Percentiles rank a stretch among this genome's conserved stretches.
Conservation (phyloP, 768 basidiomycete genomes). For the Cystofilobasidium ferigula region DNA sequence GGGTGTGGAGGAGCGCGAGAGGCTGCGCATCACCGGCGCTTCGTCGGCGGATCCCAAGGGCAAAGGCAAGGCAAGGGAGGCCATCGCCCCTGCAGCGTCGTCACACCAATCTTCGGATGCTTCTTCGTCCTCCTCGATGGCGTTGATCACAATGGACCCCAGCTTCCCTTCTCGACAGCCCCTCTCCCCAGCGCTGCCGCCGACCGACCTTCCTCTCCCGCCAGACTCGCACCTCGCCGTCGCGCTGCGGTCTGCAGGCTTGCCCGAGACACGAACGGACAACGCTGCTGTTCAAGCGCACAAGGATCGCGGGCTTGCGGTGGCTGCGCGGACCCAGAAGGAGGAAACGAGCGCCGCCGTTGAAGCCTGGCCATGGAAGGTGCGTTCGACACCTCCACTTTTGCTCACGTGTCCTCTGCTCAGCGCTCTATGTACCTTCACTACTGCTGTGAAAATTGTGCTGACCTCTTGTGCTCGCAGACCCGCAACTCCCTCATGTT, state of each 20-base stretch:
- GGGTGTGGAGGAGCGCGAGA: constrained; percentile 5
- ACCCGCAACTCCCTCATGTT: constrained; percentile 94
- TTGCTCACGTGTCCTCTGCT: constrained; percentile 48
- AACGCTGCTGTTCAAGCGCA: background rate
- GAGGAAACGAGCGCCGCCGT: constrained; percentile 27
- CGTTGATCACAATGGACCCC: background rate
- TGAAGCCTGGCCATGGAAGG: constrained; percentile 31
- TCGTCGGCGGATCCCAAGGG: constrained; percentile 1
- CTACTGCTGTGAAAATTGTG: constrained; percentile 15
- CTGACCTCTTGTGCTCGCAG: constrained; percentile 40
- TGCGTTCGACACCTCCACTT: constrained; percentile 49
- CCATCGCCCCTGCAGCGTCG: background rate
- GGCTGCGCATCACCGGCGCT: constrained; percentile 5
- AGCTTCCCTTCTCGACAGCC: background rate
- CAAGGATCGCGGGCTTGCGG: background rate
- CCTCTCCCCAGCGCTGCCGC: constrained; percentile 5
- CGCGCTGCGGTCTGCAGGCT: constrained; percentile 34
- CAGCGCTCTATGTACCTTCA: too few relatives aligned
- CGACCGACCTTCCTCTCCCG: constrained; percentile 27
- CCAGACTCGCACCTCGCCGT: constrained; percentile 33
- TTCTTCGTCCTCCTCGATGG: constrained; percentile 20
- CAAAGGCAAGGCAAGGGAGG: constrained; percentile 1
- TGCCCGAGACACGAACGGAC: constrained; percentile 35
- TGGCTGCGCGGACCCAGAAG: constrained; percentile 29
- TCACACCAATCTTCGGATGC: constrained; percentile 21